Conservation (phyloP, 2,329 filamentous ascomycete genomes). For the Neoscytalidium dimidiatum region DNA sequence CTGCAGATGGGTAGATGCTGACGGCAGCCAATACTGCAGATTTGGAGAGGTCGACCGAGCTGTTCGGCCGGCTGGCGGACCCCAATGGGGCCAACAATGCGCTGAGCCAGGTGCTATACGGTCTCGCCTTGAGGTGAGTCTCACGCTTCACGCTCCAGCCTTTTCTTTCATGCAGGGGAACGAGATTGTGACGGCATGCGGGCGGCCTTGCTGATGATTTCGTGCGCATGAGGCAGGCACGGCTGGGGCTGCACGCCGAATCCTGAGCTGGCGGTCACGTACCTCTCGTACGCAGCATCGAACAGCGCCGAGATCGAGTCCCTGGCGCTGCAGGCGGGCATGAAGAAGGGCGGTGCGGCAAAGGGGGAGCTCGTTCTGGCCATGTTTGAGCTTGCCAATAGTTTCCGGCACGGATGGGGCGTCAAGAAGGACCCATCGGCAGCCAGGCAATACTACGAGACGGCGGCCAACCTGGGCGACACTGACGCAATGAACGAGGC, state of each 20-base stretch:
- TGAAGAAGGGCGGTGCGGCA: conserved; percentile 89
- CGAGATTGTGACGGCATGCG: neutral
- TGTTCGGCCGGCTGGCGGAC: conserved; percentile 84
- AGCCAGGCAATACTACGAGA: conserved; percentile 92
- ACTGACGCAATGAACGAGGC: conserved; percentile 97
- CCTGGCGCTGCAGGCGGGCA: conserved; percentile 78
- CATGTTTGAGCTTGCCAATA: conserved; percentile 92
- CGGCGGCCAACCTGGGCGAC: conserved; percentile 93
- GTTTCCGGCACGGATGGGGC: conserved; percentile 93
- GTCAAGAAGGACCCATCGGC: conserved; percentile 82
- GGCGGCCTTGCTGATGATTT: conserved; percentile 1
- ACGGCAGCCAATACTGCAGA: conserved; percentile 45
- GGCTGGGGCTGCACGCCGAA: conserved; percentile 86
- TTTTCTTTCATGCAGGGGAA: neutral
- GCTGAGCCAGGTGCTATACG: conserved; percentile 92
- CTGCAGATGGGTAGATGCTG: conserved; percentile 18
- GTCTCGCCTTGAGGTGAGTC: conserved; percentile 78
- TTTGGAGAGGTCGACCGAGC: conserved; percentile 73
- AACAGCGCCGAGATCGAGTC: conserved; percentile 88
- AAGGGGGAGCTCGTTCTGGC: conserved; percentile 96
- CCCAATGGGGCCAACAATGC: conserved; percentile 86
- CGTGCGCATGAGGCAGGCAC: conserved; percentile 61
- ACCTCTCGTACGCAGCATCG: conserved; percentile 83
- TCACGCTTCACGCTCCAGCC: conserved; percentile 24
- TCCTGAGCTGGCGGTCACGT: conserved; percentile 72